phyloP scores from a whole-genome alignment of 1,139 yeast genomes.

The Spencermartinsiella ligniputridi region DNA sequence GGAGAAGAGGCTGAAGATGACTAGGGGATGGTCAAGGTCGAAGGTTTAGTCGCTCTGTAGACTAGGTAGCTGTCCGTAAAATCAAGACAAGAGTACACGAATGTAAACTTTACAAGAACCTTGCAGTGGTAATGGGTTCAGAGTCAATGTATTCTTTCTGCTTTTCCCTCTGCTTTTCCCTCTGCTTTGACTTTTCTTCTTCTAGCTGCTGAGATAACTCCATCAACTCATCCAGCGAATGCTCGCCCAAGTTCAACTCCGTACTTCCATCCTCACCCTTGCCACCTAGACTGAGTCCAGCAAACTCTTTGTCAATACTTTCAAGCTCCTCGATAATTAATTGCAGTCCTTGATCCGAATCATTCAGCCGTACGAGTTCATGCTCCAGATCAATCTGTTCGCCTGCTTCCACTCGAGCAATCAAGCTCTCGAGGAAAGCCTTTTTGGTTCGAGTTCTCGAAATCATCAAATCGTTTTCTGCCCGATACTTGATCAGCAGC shows the following conservation, averaged over 20 bases:
- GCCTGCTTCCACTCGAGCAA: slow-evolving; percentile 10
- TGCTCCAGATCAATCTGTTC: slow-evolving; percentile 15
- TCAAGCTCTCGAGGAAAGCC: slow-evolving; percentile 5
- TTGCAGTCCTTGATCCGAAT: slow-evolving; percentile 9
- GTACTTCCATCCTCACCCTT: no score
- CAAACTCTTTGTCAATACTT: slow-evolving; percentile 9
- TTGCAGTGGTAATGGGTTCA: neutral
- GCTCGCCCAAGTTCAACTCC: no score
- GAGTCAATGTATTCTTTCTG: neutral
- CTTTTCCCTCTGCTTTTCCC: neutral
- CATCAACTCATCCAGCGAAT: no score
- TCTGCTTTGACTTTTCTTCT: no score
- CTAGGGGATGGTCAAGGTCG: no score
- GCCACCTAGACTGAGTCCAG: neutral
- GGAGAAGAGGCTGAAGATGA: slow-evolving; percentile 8
- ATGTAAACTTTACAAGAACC: neutral
- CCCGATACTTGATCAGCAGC: slow-evolving; percentile 16
- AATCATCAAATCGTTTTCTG: slow-evolving; percentile 12
- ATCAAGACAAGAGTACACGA: no score
- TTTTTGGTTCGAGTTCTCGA: slow-evolving; percentile 8
- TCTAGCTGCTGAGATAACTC: no score
- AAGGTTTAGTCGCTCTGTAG: no score
- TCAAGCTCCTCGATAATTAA: slow-evolving; percentile 16
- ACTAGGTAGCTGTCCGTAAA: no score
- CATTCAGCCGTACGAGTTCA: slow-evolving; percentile 12